Evolutionary conservation across 305 asterid species (phyloP), one percentile per base, ranked within the genome.

Genomic region (Rubia peregrina): DNA sequence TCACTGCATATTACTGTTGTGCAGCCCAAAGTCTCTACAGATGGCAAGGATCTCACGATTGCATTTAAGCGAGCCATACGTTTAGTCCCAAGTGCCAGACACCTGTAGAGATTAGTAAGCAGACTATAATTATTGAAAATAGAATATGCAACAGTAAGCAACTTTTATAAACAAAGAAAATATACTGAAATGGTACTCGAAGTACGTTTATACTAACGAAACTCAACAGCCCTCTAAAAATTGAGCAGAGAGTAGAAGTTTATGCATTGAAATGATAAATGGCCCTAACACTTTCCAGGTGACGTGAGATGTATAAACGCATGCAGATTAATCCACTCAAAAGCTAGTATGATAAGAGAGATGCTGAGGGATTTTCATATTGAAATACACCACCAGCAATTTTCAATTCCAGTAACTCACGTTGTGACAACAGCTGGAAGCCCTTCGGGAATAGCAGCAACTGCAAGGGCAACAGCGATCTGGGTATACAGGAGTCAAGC

Each of bases 381-480:
- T 59, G 5, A 69, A 77, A 68, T 73, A 61, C 68, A 75, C 30
- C 30, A 77, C 46, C 71, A 56, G 68, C 40, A 73, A 24, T 59
- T 60, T 73, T 30, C 33, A 33, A 68, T 73, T 77, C 53, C 49
- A 80, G 74, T 72, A 62, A 89, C 98, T 73, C 75, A 91, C 98
- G 96, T 95, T 42, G 99, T 95, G 70, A 95, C 99, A 76, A 95
- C 99, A 74, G 99, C 99, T 76, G 99, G 99, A 80, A 95, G 96
- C 46, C 99, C 99, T 84, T 95, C 99, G 67, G 99, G 99, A 75
- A 95, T 95, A 80, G 99, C 99, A 64, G 99, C 99, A 82, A 95
- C 99, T 38, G 99, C 99, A 76, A 95, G 96, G 72, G 99, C 99
- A 85, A 95, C 99, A 70, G 99, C 99, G 84, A 95, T 91, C 99